phyloP scores from a whole-genome alignment of 2,329 filamentous ascomycete genomes.

The Nothopassalora personata region DNA sequence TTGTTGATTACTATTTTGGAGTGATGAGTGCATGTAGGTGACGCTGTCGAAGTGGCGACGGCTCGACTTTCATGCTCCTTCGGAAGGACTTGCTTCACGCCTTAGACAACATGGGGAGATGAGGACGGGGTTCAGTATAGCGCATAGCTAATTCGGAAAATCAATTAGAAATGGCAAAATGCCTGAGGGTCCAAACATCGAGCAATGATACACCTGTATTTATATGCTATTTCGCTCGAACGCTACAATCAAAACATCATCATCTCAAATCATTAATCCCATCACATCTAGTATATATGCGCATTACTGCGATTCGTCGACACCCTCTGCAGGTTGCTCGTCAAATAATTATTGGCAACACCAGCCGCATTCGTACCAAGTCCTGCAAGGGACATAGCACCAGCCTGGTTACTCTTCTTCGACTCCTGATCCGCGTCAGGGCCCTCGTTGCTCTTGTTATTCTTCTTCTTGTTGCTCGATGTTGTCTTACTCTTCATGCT shows the following conservation, averaged over 20 bases:
- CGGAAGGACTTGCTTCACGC: too few species aligned
- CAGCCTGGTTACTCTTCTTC: neutral
- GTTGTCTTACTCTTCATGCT: slow-evolving; percentile 38
- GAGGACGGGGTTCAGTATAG: too few species aligned
- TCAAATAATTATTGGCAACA: slow-evolving; percentile 10
- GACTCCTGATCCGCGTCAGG: slow-evolving; percentile 1
- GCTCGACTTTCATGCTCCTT: too few species aligned
- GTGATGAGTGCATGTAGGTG: too few species aligned
- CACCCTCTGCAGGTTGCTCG: slow-evolving; percentile 13
- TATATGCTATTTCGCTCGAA: too few species aligned
- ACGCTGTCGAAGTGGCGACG: too few species aligned
- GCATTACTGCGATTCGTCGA: slow-evolving; percentile 19
- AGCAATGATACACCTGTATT: neutral
- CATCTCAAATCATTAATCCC: too few species aligned
- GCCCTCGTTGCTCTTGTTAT: neutral
- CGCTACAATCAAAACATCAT: too few species aligned
- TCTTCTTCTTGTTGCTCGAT: slow-evolving; percentile 30
- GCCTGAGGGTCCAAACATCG: neutral
- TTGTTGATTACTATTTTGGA: too few species aligned
- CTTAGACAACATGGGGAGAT: too few species aligned
- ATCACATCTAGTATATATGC: slow-evolving; percentile 9
- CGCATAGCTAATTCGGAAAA: too few species aligned
- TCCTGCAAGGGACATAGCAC: neutral
- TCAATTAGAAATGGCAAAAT: too few species aligned
- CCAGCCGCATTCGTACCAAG: slow-evolving; percentile 2